Base-by-base conservation (phyloP, 306 rosid species). In the Hippophae tibetana region DNA sequence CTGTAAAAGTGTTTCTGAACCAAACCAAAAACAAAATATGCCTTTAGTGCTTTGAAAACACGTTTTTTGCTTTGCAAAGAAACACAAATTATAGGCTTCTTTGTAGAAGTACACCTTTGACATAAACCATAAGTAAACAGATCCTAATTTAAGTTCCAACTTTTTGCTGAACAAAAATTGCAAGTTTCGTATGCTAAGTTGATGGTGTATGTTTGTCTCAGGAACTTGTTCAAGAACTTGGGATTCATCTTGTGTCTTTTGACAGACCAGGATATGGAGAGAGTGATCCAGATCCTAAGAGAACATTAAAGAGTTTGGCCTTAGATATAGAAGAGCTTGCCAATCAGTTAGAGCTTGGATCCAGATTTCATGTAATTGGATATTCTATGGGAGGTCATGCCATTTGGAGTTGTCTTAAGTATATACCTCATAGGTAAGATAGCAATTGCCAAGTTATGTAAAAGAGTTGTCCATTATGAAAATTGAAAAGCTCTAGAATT, bases 251-350 rank as follows among this genome's bases (percentile, higher is more conserved):
- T 1, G 77, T 80, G 48, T 78, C 77, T 3, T 73, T 76, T 73
- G 82, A 80, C 63, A 73, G 71, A 66, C 66, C 82, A 50, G 79
- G 79, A 5, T 76, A 80, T 64, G 85, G 82, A 43, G 79, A 80
- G 25, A 80, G 82, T 70, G 85, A 76, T 10, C 68, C 79, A 6
- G 54, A 80, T 67, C 77, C 79, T 0, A 64, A 55, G 9, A 43
- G 68, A 45, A 73, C 73, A 0, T 5, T 42, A 1, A 61, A 70
- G 43, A 73, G 82, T 54, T 63, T 73, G 72, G 80, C 86, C 53
- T 66, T 71, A 23, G 82, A 76, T 71, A 44, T 76, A 31, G 82
- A 73, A 48, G 78, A 80, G 52, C 82, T 76, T 64, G 86, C 68
- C 12, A 77, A 80, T 72, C 68, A 68, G 47, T 57, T 80, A 53